phyloP scores from a whole-genome alignment of 2,329 filamentous ascomycete species.

The Cytospora mali region DNA sequence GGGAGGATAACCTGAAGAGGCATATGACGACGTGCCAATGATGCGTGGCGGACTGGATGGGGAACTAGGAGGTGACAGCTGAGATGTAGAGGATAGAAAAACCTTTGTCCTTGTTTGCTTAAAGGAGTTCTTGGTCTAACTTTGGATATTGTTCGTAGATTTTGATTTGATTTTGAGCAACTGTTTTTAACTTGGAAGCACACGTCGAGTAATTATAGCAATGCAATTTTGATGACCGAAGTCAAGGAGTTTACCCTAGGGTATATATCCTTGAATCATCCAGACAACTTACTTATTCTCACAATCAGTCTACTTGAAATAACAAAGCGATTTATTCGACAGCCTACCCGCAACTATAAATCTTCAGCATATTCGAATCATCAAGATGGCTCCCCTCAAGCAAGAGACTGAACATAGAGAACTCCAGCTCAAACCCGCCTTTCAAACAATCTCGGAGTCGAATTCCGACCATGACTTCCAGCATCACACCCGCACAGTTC shows the following conservation, averaged over 20 bases:
- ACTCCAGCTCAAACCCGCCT: neutral
- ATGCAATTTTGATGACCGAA: neutral
- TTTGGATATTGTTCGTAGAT: no score
- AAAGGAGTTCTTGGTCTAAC: neutral
- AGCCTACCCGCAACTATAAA: no score
- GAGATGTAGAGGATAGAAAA: neutral
- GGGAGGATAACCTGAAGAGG: constrained; percentile 25
- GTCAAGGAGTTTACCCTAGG: no score
- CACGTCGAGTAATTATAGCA: neutral
- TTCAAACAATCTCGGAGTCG: neutral
- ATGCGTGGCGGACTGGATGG: neutral
- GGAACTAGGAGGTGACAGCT: neutral
- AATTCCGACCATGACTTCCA: neutral
- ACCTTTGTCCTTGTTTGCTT: neutral
- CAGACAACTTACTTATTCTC: no score
- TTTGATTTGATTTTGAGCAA: neutral
- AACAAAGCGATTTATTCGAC: neutral
- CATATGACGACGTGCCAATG: constrained; percentile 13
- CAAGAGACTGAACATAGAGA: neutral
- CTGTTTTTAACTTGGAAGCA: no score
- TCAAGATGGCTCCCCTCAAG: neutral
- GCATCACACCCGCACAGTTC: neutral
- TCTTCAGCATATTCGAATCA: no score
- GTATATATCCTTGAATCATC: no score
- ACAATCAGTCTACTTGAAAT: no score